Evolutionary conservation across 164 flowering plant genomes (phyloP), one percentile per base, ranked within the genome.

Genomic region (Chimonanthus praecox): DNA sequence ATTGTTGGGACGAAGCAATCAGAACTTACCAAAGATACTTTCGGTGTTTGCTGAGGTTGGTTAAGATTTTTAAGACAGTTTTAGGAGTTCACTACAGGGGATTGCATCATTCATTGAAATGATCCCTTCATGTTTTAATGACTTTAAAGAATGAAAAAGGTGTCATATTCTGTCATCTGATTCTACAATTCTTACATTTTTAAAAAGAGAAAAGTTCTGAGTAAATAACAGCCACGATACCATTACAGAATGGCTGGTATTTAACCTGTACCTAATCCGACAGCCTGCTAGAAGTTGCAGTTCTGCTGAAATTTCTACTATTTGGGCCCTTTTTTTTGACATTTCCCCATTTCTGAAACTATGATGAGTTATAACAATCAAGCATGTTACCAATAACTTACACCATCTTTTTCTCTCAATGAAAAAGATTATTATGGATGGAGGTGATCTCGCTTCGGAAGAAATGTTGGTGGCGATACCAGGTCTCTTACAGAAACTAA

Each of bases 21-120:
- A 66, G 69, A 66, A 66, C 49, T 13, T 66, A 16, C 69, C 69
- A 4, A 66, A 66, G 47, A 66, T 66, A 66, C 69, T 66, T 46
- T 66, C 48, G 7, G 69, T 46, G 49, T 66, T 66, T 16, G 69
- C 69, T 44, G 69, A 66, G 69, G 69, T 66, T n/a, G 8, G 66
- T 63, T 63, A 18, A 10, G 11, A 54, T 3, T 13, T 13, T 15
- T 54, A 9, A 54, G 58, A 9, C 0, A 5, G 4, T 13, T 54
- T 13, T 54, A 13, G 4, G 60, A 54, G 16, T n/a, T n/a, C 16
- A 54, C 60, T 11, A 54, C 60, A 2, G 13, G 11, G 60, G 16
- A 54, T 8, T 15, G 60, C n/a, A 54, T 54, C 13, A 10, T 54
- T 54, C 4, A n/a, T 5, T 54, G 60, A 54, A 54, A 54, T 54